Base-by-base conservation (phyloP, 148 eudicot genomes). In the Dianthus caryophyllus region DNA sequence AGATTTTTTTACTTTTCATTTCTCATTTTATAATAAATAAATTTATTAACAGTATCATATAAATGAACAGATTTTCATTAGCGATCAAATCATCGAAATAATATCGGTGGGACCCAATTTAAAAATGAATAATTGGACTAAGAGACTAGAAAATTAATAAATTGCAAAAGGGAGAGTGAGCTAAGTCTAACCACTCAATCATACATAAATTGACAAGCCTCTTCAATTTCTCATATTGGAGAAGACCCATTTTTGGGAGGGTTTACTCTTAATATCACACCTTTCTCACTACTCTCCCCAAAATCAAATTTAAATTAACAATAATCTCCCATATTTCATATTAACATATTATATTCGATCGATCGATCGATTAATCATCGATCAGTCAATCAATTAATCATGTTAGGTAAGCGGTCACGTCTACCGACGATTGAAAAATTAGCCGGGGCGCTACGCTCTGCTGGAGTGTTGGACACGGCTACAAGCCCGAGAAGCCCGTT, bases 131-230 rank as follows among this genome's bases (percentile, higher is more conserved):
- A 68, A 29, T 11, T 55, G 22, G 8, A 30, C 33, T 69, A 4
- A 1, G 0, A 13, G 5, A 3, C 44, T 0, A 27, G 12, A 55
- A 7, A 17, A 52, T 16, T 4, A 26, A 33, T 57, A 59, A 61
- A 38, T 58, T 22, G 38, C 17, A 49, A 9, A 62, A 44, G 59
- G 15, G 10, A n/a, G 4, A 75, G 73, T 81, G 83, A 83, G 84
- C 84, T 47, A 44, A 75, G 79, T 62, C 77, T 36, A 83, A 67
- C 83, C 72, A 77, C 83, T 83, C 81, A 76, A 76, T 68, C 76
- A 61, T 62, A 27, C 77, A 70, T 76, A 67, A 62, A 59, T 70
- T 46, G 48, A 54, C 58, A 68, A 72, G 29, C 66, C 70, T 46
- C 63, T 66, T 56, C 58, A 66, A 61, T 51, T 2, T 29, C 64